Percentiles rank a stretch among this genome's conserved stretches.
Evolutionary conservation across 2,329 filamentous ascomycete genomes (phyloP).

Genomic region (Dactylonectria macrodidyma): DNA sequence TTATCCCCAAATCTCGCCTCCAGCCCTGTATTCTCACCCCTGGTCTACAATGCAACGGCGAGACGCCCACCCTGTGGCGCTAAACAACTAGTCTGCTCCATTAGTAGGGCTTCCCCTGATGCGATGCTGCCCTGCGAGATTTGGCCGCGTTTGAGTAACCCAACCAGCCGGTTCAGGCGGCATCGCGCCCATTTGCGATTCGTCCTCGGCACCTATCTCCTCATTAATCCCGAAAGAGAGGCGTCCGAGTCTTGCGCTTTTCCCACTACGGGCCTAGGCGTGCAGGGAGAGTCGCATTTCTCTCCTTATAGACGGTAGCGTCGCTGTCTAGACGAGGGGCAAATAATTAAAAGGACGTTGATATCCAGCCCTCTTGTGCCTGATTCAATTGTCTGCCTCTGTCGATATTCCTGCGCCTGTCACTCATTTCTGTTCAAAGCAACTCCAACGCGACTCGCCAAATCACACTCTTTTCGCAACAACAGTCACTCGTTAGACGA

Average conservation of each 20-base stretch:
- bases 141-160: slow-evolving; percentile 4
- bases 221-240: slow-evolving; percentile 27
- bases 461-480: slow-evolving; percentile 33
- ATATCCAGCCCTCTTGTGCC: slow-evolving; percentile 7
- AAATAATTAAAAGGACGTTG: slow-evolving; percentile 13
- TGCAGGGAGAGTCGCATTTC: background rate
- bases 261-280: background rate
- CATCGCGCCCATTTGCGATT: slow-evolving; percentile 4
- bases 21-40: background rate
- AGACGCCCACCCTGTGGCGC: slow-evolving; percentile 7
- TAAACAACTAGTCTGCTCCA: slow-evolving; percentile 13
- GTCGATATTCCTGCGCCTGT: slow-evolving; percentile 17
- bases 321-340: background rate
- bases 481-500: slow-evolving; percentile 23
- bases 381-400: background rate
- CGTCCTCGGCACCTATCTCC: background rate
- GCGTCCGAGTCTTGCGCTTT: slow-evolving; percentile 1
- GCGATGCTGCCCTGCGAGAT: slow-evolving; percentile 6
- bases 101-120: slow-evolving; percentile 7
- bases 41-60: too few species aligned
- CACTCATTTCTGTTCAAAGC: slow-evolving; percentile 16
- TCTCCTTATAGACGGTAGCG: slow-evolving; percentile 4
- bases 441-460: slow-evolving; percentile 4
- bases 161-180: slow-evolving; percentile 24
- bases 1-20: background rate